A percentile compares a stretch with the other conserved stretches of the same genome.
phyloP scores from a whole-genome alignment of 106 monocot species.

The Dioscorea alata region DNA sequence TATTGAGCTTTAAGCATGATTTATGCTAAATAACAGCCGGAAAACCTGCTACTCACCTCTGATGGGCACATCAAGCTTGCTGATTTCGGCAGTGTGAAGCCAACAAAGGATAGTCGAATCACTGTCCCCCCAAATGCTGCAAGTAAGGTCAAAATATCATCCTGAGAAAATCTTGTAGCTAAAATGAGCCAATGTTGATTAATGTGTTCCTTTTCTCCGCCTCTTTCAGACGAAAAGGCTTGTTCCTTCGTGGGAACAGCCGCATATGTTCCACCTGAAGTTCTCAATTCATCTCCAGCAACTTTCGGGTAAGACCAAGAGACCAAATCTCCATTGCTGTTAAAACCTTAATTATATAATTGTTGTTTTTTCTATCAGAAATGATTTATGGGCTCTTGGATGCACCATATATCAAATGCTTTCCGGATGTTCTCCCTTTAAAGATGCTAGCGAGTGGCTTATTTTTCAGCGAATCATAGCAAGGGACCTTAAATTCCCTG shows the following conservation, averaged over 20 bases:
- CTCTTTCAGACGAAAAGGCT: constrained; percentile 72
- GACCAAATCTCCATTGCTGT: background rate
- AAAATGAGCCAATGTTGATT: no score
- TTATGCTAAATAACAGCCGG: constrained; percentile 69
- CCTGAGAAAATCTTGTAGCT: no score
- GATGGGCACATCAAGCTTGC: constrained; percentile 97
- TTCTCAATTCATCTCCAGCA: constrained; percentile 91
- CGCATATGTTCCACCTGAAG: constrained; percentile 97
- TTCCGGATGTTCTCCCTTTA: constrained; percentile 91
- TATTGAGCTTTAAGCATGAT: background rate
- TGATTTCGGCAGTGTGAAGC: constrained; percentile 97
- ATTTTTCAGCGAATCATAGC: constrained; percentile 96
- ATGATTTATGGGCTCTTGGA: constrained; percentile 97
- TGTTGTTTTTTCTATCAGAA: constrained; percentile 42
- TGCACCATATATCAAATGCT: constrained; percentile 99
- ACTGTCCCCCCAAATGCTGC: constrained; percentile 85
- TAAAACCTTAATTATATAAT: background rate
- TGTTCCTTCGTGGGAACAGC: constrained; percentile 99
- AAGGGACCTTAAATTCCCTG: constrained; percentile 78
- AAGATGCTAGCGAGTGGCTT: constrained; percentile 97
- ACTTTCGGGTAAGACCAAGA: constrained; percentile 66
- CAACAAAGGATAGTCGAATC: constrained; percentile 67
- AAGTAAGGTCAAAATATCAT: constrained; percentile 35
- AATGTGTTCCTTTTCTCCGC: background rate
- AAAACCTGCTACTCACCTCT: constrained; percentile 83